These are phyloP conservation scores for Aspergillus fumigatiaffinis DNA, from an alignment of 2,329 filamentous ascomycete genomes.

Conservation along the genomic window DNA sequence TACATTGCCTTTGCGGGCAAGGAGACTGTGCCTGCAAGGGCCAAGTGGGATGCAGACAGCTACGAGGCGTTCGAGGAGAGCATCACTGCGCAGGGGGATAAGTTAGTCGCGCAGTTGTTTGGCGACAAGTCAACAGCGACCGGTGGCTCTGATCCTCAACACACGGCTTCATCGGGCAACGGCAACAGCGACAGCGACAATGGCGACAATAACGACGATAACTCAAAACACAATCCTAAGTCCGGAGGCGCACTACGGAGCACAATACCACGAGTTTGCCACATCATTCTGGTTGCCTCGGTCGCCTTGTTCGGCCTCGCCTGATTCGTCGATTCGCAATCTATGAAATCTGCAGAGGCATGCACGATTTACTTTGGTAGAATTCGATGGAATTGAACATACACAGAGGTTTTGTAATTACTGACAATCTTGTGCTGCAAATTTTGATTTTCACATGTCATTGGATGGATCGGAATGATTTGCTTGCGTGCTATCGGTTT, in stretches of 20 bases:
- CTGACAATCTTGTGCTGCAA: neutral
- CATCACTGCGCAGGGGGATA: slow-evolving; percentile 3
- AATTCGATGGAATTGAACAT: neutral
- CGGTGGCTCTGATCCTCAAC: neutral
- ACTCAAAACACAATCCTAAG: neutral
- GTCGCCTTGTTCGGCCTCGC: neutral
- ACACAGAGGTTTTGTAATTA: neutral
- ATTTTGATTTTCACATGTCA: neutral
- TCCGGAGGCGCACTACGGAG: neutral
- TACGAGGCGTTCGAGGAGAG: slow-evolving; percentile 4
- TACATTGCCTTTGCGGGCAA: slow-evolving; percentile 7
- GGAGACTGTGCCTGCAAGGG: slow-evolving; percentile 2
- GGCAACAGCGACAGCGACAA: neutral
- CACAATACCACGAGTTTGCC: neutral
- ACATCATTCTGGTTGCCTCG: neutral
- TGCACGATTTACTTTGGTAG: neutral
- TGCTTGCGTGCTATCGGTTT: neutral
- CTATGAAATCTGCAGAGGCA: neutral
- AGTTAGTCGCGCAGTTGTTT: neutral
- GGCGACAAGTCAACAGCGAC: neutral
- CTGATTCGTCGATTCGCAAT: neutral
- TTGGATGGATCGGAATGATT: too few species aligned
- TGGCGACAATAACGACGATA: neutral
- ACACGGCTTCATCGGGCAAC: neutral
- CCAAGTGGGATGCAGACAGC: slow-evolving; percentile 3